phyloP scores from a whole-genome alignment of 2,329 filamentous ascomycete genomes.

The Lecanoromycetidae sp. region DNA sequence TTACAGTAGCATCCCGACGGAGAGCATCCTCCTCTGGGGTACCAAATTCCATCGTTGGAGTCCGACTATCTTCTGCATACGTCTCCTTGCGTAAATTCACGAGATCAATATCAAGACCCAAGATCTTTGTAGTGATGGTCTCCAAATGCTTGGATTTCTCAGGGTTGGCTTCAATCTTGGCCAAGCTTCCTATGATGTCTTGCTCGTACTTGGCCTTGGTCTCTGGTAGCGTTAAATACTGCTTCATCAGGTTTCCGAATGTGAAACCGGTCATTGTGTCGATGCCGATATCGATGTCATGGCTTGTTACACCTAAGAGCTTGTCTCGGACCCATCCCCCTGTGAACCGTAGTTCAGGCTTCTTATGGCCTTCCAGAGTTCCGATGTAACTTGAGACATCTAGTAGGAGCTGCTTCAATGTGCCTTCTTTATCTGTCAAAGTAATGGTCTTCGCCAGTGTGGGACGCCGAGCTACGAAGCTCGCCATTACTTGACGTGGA shows the following conservation, averaged over 20 bases:
- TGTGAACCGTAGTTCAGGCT: constrained; percentile 35
- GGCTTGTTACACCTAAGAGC: constrained; percentile 33
- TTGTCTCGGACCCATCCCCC: constrained; percentile 42
- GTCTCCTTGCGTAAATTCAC: constrained; percentile 21
- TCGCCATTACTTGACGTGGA: no score
- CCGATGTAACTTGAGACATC: constrained; percentile 67
- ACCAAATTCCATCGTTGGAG: constrained; percentile 19
- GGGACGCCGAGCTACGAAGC: no score
- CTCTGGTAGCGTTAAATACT: constrained; percentile 30
- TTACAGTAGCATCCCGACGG: constrained; percentile 20
- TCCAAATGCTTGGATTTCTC: constrained; percentile 22
- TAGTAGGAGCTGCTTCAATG: constrained; percentile 63
- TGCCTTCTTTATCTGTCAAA: constrained; percentile 52
- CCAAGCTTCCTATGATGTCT: constrained; percentile 11
- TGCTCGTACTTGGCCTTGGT: constrained; percentile 6
- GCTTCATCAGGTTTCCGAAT: constrained; percentile 32
- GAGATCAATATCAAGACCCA: constrained; percentile 20
- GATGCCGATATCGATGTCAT: constrained; percentile 39
- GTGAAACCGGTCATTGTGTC: constrained; percentile 39
- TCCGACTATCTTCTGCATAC: constrained; percentile 19
- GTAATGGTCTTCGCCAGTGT: background rate
- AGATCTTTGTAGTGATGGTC: constrained; percentile 17
- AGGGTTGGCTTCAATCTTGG: constrained; percentile 19
- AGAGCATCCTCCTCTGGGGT: constrained; percentile 19
- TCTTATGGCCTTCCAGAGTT: constrained; percentile 22